Conservation (phyloP, 306 rosid species). For the Urtica urens region DNA sequence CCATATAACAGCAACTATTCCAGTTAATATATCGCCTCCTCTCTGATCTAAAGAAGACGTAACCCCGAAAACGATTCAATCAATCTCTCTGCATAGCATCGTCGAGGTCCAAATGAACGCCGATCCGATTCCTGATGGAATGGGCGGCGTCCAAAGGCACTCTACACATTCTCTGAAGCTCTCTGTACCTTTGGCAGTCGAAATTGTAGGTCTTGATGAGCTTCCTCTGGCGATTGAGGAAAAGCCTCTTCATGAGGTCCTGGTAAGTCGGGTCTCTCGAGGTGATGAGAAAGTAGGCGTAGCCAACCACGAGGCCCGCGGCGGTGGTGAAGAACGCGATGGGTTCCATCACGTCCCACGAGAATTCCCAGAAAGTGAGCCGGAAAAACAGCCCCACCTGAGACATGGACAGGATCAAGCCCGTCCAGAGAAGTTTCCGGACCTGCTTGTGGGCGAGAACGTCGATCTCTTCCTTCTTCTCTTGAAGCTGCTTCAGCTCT, state of each 20-base stretch:
- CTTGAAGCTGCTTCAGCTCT: constrained; percentile 45
- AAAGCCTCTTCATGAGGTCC: constrained; percentile 80
- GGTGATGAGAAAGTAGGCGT: constrained; percentile 82
- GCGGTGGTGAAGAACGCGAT: constrained; percentile 69
- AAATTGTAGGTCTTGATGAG: constrained; percentile 49
- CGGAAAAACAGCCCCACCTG: constrained; percentile 70
- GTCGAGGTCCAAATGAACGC: constrained; percentile 54
- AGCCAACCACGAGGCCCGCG: constrained; percentile 64
- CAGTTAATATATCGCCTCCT: no score
- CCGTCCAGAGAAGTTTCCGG: constrained; percentile 60
- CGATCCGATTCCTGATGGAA: constrained; percentile 41
- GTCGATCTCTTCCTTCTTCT: constrained; percentile 66
- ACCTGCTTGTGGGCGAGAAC: constrained; percentile 64
- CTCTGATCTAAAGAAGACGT: no score
- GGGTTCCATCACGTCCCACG: constrained; percentile 99
- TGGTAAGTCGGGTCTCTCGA: constrained; percentile 92
- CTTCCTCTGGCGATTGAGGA: constrained; percentile 68
- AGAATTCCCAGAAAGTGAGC: constrained; percentile 97
- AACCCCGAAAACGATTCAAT: no score
- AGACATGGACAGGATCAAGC: constrained; percentile 33
- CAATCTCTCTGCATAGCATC: constrained; percentile 41
- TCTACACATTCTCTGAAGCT: constrained; percentile 44
- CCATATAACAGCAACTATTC: no score
- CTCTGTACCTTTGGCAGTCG: constrained; percentile 48
- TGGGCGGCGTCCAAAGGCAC: constrained; percentile 38